phyloP scores from a whole-genome alignment of 805 yeast species.

The Barnettozyma wickerhamii region DNA sequence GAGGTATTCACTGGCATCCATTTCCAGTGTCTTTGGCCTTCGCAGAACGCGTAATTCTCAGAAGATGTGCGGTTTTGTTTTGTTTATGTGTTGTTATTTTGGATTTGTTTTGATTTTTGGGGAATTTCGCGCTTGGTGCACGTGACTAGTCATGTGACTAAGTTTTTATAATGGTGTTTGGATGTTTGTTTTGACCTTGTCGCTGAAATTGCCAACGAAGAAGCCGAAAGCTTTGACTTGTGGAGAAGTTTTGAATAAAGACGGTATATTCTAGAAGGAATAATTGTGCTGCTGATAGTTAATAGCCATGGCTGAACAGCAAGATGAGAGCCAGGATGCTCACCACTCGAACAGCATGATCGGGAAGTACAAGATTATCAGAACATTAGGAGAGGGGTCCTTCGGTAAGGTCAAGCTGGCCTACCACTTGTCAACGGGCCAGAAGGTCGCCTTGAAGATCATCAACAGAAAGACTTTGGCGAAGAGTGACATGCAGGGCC shows the following conservation, averaged over 20 bases:
- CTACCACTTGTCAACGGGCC: conserved; percentile 85
- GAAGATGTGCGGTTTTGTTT: not conserved
- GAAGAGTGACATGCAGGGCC: conserved; percentile 94
- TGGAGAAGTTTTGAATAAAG: not conserved
- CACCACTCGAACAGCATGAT: conserved; percentile 45
- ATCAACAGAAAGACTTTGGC: conserved; percentile 90
- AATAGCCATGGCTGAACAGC: conserved; percentile 18
- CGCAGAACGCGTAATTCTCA: not conserved
- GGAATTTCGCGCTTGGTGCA: not conserved
- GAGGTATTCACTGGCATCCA: conserved; percentile 35
- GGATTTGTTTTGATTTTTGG: conserved; percentile 7
- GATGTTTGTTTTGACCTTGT: not conserved
- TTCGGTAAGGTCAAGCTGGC: conserved; percentile 95
- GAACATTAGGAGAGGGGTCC: conserved; percentile 93
- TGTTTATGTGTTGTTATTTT: not conserved
- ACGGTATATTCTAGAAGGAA: not conserved
- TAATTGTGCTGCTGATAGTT: not conserved
- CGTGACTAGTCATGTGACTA: not conserved
- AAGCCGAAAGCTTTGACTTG: too few species aligned
- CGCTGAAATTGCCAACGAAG: too few species aligned
- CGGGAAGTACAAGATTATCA: conserved; percentile 90
- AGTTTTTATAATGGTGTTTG: too few species aligned
- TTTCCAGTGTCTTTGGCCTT: conserved; percentile 8
- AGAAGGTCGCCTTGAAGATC: conserved; percentile 87
- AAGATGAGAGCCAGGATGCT: conserved; percentile 23